These are phyloP conservation scores for Sicyos baderoa DNA, from an alignment of 306 rosid genomes.

Conservation along the genomic window DNA sequence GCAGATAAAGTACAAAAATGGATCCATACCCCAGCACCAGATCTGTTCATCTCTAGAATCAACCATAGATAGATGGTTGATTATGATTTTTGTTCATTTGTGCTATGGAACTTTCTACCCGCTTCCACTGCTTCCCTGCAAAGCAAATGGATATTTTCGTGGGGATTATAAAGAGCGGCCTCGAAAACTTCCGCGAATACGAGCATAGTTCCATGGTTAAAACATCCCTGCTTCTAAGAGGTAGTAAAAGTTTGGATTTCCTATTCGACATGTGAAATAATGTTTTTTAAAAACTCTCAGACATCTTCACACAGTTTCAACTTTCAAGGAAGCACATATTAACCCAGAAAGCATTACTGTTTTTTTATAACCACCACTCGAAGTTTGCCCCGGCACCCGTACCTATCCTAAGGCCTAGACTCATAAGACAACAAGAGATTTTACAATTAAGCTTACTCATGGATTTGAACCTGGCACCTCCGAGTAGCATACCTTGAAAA, in stretches of 20 bases:
- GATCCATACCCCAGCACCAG: neutral
- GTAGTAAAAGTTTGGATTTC: neutral
- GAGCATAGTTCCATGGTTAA: neutral
- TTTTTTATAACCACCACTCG: too few relatives aligned
- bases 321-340: neutral
- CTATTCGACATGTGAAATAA: too few relatives aligned
- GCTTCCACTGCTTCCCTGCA: slow-evolving; percentile 93
- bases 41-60: neutral
- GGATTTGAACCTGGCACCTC: too few relatives aligned
- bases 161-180: neutral
- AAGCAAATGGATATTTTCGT: slow-evolving; percentile 13
- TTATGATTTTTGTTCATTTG: slow-evolving; percentile 36
- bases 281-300: neutral
- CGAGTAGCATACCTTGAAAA: too few relatives aligned
- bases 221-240: neutral
- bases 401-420: too few relatives aligned
- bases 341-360: neutral
- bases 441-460: too few relatives aligned
- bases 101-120: slow-evolving; percentile 73
- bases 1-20: neutral
- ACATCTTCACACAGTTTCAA: neutral
- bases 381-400: too few relatives aligned
- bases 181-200: neutral
- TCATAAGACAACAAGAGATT: too few relatives aligned
- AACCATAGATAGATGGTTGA: neutral